Conservation (phyloP, 768 basidiomycete species). For the Kwoniella botswanensis region DNA sequence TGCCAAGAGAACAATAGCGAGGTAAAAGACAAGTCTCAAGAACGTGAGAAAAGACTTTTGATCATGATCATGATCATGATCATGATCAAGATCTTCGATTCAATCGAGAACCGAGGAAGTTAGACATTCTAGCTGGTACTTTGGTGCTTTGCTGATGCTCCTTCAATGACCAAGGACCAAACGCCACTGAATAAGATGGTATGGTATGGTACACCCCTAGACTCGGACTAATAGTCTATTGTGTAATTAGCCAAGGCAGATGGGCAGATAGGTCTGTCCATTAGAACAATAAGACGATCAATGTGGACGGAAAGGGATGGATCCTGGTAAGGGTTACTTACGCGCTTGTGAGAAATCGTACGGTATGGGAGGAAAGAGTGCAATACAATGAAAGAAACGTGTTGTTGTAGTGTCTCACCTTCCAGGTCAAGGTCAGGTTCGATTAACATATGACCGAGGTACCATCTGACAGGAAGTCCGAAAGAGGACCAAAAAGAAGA, state of each 20-base stretch:
- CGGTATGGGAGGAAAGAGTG: neutral
- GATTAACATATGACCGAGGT: neutral
- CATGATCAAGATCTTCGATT: neutral
- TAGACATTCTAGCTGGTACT: neutral
- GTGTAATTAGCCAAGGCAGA: neutral
- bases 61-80: neutral
- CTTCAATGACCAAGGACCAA: neutral
- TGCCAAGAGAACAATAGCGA: neutral
- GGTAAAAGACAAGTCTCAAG: neutral
- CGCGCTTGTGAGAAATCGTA: neutral
- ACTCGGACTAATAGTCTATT: neutral
- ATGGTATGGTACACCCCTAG: neutral
- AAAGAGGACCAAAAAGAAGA: neutral
- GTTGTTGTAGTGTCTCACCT: neutral
- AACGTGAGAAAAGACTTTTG: neutral
- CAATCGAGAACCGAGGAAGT: no score
- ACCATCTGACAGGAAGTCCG: neutral
- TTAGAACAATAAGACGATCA: neutral
- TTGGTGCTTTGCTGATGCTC: neutral
- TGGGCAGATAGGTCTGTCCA: neutral
- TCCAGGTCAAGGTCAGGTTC: neutral
- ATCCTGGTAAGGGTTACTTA: neutral
- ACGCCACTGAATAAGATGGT: neutral
- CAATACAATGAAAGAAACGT: neutral
- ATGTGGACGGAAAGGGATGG: neutral